Evolutionary conservation across 768 basidiomycete species (phyloP).

Genomic region (Sporobolomyces roseus): DNA sequence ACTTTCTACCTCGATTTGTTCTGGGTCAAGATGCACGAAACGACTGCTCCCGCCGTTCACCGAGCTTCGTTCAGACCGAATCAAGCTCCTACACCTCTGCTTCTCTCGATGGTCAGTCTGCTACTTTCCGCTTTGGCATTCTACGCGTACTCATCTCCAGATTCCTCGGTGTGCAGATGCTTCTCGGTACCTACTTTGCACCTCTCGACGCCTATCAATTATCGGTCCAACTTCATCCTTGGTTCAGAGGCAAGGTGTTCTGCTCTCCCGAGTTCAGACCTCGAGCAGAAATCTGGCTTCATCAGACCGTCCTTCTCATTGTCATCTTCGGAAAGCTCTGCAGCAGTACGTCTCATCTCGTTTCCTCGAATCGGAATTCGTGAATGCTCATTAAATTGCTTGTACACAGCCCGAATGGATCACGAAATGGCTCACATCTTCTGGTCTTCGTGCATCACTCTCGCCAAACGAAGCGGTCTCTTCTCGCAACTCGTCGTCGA

Average conservation of each 20-base stretch:
- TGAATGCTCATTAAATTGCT: neutral
- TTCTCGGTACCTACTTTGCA: slow-evolving; percentile 41
- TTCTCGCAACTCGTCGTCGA: slow-evolving; percentile 31
- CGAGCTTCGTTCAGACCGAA: slow-evolving; percentile 35
- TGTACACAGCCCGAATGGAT: slow-evolving; percentile 26
- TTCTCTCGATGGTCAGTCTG: slow-evolving; percentile 31
- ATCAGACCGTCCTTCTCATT: slow-evolving; percentile 39
- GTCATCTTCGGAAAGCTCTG: slow-evolving; percentile 41
- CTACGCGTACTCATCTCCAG: neutral
- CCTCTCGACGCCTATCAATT: slow-evolving; percentile 37
- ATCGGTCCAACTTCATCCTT: slow-evolving; percentile 38
- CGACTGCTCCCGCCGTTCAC: slow-evolving; percentile 35
- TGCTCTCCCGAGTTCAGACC: slow-evolving; percentile 42
- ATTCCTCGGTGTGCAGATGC: slow-evolving; percentile 13
- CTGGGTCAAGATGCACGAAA: slow-evolving; percentile 41
- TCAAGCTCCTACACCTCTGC: slow-evolving; percentile 26
- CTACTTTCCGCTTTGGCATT: neutral
- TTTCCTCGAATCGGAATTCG: neutral
- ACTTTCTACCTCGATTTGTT: slow-evolving; percentile 28
- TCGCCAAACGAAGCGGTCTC: slow-evolving; percentile 35
- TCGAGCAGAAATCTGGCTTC: slow-evolving; percentile 42
- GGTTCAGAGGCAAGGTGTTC: slow-evolving; percentile 42
- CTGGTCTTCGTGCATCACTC: slow-evolving; percentile 23
- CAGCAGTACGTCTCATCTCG: slow-evolving; percentile 21
- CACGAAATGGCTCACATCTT: slow-evolving; percentile 43